A percentile compares a stretch with the other conserved stretches of the same genome.
phyloP scores from a whole-genome alignment of 2,329 filamentous ascomycete species.

The Penicillium sp. region DNA sequence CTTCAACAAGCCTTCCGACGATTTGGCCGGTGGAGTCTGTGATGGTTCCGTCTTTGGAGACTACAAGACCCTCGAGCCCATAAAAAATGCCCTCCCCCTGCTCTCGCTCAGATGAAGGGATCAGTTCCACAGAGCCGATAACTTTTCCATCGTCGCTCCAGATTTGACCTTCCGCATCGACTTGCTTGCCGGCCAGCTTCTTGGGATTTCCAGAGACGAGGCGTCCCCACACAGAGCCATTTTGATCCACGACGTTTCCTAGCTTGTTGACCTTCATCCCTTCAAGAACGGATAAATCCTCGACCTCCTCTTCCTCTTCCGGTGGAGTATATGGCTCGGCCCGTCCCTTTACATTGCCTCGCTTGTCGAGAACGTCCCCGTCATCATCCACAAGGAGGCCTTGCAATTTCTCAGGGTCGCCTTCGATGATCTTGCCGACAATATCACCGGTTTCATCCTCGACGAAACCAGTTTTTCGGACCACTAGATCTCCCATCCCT shows the following conservation, averaged over 20 bases:
- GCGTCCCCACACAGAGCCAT: conserved; percentile 2
- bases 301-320: neutral
- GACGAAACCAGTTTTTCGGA: neutral
- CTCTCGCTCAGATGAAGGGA: conserved; percentile 35
- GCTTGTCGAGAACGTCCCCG: conserved; percentile 61
- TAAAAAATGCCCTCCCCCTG: conserved; percentile 57
- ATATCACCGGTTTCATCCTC: neutral
- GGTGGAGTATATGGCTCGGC: neutral
- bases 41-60: conserved; percentile 58
- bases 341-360: conserved; percentile 51
- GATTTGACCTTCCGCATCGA: conserved; percentile 61
- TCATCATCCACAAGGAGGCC: conserved; percentile 60
- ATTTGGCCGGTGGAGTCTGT: conserved; percentile 72
- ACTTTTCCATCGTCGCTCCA: conserved; percentile 61
- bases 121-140: neutral
- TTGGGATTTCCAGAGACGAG: conserved; percentile 42
- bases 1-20: conserved; percentile 42
- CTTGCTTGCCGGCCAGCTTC: conserved; percentile 55
- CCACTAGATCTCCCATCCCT: neutral
- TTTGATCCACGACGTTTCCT: conserved; percentile 6
- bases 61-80: conserved; percentile 55
- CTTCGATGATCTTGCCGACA: conserved; percentile 56
- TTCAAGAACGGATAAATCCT: neutral
- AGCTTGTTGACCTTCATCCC: conserved; percentile 6
- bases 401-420: conserved; percentile 57